Evolutionary conservation across 306 rosid genomes (phyloP), one percentile per base, ranked within the genome.

Genomic region (Cotoneaster glaucophyllus): DNA sequence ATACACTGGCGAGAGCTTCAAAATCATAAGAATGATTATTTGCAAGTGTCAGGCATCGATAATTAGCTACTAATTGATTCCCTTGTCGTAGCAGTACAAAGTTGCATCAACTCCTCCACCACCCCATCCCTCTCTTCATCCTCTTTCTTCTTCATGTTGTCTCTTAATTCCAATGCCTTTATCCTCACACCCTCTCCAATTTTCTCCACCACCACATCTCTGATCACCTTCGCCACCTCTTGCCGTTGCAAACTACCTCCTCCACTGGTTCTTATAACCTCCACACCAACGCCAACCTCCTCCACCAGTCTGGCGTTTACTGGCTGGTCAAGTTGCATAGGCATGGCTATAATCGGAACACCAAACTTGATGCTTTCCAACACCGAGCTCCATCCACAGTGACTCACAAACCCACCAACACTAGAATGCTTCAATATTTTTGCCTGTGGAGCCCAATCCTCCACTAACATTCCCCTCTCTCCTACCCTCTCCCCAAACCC

Each of bases 381-480:
- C 70, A 69, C 68, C 15, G 82, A 82, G 52, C 63, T 74, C 85
- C 85, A 82, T 26, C 85, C 82, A 45, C 85, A 82, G 54, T 82
- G 85, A 77, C 82, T 77, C 79, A 71, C 79, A 53, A 82, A 78
- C 41, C 84, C 83, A 6, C 84, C 84, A 1, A 76, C 64, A 65
- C 57, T 79, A 0, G 52, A 3, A 48, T 79, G 86, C 29, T 32
- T 17, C 54, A 83, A 21, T 21, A 83, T 73, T 29, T 22, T 73
- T 6, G 31, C 66, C 32, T 83, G 86, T 4, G 86, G 83, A 2
- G 73, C 79, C 86, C 86, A 79, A 0, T 22, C 67, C 34, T 79
- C 58, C 45, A 79, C 26, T 13, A 76, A 22, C 74, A 59, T 32
- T 1, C 77, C 83, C 26, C 50, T 76, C 2, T 71, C 81, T 29